Evolutionary conservation across 768 basidiomycete species (phyloP).

Genomic region (Phaeotremella fagi): DNA sequence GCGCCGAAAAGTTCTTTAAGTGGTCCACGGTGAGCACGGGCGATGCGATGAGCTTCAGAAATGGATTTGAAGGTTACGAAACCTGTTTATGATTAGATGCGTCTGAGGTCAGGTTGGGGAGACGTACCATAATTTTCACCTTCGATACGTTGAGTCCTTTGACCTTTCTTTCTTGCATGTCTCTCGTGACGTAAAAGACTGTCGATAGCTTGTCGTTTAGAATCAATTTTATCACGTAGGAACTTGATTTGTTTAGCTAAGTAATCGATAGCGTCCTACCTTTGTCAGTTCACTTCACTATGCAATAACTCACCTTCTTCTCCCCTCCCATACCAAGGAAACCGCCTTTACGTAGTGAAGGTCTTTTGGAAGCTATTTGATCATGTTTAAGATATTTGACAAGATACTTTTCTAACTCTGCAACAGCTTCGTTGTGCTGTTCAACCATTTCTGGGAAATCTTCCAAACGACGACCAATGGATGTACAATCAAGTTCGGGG

Average conservation of each 20-base stretch:
- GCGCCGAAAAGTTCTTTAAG: slow-evolving; percentile 47
- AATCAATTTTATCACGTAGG: slow-evolving; percentile 57
- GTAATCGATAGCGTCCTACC: slow-evolving; percentile 80
- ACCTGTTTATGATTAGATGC: slow-evolving; percentile 6
- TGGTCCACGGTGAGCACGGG: slow-evolving; percentile 43
- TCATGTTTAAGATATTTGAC: slow-evolving; percentile 86
- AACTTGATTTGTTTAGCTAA: slow-evolving; percentile 55
- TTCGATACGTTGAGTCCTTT: slow-evolving; percentile 28
- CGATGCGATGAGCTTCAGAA: slow-evolving; percentile 49
- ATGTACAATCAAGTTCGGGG: slow-evolving; percentile 46
- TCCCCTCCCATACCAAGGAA: slow-evolving; percentile 75
- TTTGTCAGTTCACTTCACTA: neutral
- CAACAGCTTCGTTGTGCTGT: slow-evolving; percentile 80
- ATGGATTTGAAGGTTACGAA: slow-evolving; percentile 49
- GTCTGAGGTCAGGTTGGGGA: neutral
- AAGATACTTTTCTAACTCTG: slow-evolving; percentile 79
- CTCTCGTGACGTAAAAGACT: slow-evolving; percentile 52
- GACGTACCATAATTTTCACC: slow-evolving; percentile 65
- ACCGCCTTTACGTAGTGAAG: slow-evolving; percentile 72
- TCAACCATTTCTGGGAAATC: slow-evolving; percentile 85
- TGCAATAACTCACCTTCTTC: slow-evolving; percentile 55
- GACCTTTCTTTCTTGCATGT: slow-evolving; percentile 56
- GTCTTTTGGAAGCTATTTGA: slow-evolving; percentile 70
- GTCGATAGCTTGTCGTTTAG: slow-evolving; percentile 52
- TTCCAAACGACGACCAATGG: slow-evolving; percentile 68